Base-by-base conservation (phyloP, 2,329 filamentous ascomycete genomes). In the Ascocoryne sarcoides region DNA sequence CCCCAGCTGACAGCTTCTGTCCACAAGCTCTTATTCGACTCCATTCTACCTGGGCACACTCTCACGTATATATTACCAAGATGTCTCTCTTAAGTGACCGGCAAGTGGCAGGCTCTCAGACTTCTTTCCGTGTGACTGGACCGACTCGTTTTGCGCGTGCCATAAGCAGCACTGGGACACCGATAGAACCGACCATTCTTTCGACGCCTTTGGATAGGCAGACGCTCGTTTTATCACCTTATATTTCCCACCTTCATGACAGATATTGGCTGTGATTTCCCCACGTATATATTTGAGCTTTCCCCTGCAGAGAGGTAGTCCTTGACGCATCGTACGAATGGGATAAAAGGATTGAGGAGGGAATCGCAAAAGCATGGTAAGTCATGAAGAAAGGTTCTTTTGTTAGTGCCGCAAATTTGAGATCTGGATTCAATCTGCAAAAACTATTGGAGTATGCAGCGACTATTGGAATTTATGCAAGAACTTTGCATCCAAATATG, bases 281-380 rank as follows among this genome's bases (percentile, higher is more conserved):
- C 28, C 19, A 10, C 39, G 23, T 31, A 36, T 36, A 31, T 31
- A 26, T 34, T n/a, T 28, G 26, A 41, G 17, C 16, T 20, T 18
- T 3, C 30, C 26, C n/a, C 8, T 28, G 18, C 23, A 29, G 30
- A 29, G 14, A 30, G 21, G 17, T 15, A 14, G 10, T 18, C 32
- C 39, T 21, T 14, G 31, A 30, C 23, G 21, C 10, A 32, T 23
- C 29, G 21, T 29, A 28, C 39, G 39, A 30, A 41, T 41, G 32
- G 32, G 39, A 17, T 23, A 36, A 28, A 23, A 35, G 31, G 20
- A 28, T n/a, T 20, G 33, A 33, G 18, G 39, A 40, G 39, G 39
- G 45, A 32, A 49, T 10, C 29, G 29, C 32, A 38, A 20, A 47
- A 53, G 39, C 45, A 53, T 53, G 47, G 47, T 50, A 49, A 42